Percentiles rank a stretch among this genome's conserved stretches.
These are phyloP conservation scores for Salicornia ramosissima DNA, from an alignment of 148 eudicot genomes.

Conservation along the genomic window DNA sequence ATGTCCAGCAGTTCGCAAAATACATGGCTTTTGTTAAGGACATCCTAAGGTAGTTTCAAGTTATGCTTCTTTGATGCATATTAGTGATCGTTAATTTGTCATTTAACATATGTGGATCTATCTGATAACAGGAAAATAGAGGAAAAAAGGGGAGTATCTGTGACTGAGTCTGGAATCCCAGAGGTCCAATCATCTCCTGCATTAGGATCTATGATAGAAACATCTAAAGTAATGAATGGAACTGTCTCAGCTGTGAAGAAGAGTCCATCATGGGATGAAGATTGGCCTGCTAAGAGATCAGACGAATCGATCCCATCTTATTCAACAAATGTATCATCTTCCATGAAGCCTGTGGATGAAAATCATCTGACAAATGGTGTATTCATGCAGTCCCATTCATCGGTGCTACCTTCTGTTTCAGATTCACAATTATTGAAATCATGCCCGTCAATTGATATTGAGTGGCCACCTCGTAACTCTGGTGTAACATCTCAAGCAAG, in stretches of 20 bases:
- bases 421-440: slow-evolving; percentile 42
- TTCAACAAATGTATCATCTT: slow-evolving; percentile 25
- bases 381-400: slow-evolving; percentile 22
- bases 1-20: slow-evolving; percentile 95
- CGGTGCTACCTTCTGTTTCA: slow-evolving; percentile 34
- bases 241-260: slow-evolving; percentile 43
- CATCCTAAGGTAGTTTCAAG: slow-evolving; percentile 54
- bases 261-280: slow-evolving; percentile 82
- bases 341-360: slow-evolving; percentile 34
- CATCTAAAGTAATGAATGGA: slow-evolving; percentile 35
- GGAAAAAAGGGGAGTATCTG: slow-evolving; percentile 83
- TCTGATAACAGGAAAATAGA: slow-evolving; percentile 65
- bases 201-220: slow-evolving; percentile 28
- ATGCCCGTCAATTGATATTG: slow-evolving; percentile 69
- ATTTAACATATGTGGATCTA: slow-evolving; percentile 5
- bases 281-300: slow-evolving; percentile 57
- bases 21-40: slow-evolving; percentile 93
- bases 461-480: slow-evolving; percentile 84
- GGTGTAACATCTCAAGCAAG: slow-evolving; percentile 31
- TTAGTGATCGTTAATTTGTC: neutral
- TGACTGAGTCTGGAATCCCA: slow-evolving; percentile 57
- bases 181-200: slow-evolving; percentile 46
- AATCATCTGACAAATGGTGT: slow-evolving; percentile 30
- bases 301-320: slow-evolving; percentile 31
- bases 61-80: neutral